These are phyloP conservation scores for Tremellales sp. DNA, from an alignment of 1,284 basidiomycete genomes.

Conservation along the genomic window DNA sequence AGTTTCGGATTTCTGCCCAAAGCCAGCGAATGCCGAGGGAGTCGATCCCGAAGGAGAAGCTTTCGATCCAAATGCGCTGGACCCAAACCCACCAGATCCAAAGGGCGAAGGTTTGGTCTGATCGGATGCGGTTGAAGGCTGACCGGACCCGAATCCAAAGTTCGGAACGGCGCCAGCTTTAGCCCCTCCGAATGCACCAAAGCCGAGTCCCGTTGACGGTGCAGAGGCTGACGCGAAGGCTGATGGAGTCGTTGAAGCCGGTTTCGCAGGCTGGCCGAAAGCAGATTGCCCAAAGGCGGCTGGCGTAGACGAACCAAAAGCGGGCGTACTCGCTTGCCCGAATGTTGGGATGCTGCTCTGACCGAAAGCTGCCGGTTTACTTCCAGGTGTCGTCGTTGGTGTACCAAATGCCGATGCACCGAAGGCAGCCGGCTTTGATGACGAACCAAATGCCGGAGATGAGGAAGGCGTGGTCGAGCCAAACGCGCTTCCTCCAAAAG, in stretches of 20 bases:
- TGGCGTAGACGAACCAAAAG: slow-evolving; percentile 6
- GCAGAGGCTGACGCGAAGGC: not conserved
- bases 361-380: slow-evolving; percentile 12
- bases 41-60: not conserved
- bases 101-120: slow-evolving; percentile 3
- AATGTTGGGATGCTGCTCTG: not conserved
- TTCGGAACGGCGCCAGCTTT: too few relatives aligned
- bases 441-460: slow-evolving; percentile 12
- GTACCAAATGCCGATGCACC: slow-evolving; percentile 25
- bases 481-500: slow-evolving; percentile 12
- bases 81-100: slow-evolving; percentile 2
- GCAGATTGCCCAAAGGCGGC: slow-evolving; percentile 22
- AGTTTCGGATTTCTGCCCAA: slow-evolving; percentile 7
- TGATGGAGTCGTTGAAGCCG: slow-evolving; percentile 6
- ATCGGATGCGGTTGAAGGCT: too few relatives aligned
- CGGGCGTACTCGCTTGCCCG: slow-evolving; percentile 5
- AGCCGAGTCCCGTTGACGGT: too few relatives aligned
- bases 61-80: slow-evolving; percentile 1
- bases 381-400: slow-evolving; percentile 8
- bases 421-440: slow-evolving; percentile 19
- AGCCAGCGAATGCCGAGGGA: not conserved
- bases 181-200: too few relatives aligned
- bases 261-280: slow-evolving; percentile 7
- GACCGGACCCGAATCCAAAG: too few relatives aligned
- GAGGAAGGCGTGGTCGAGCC: slow-evolving; percentile 8